Conservation (phyloP, 306 rosid species). For the Benincasa hispida region DNA sequence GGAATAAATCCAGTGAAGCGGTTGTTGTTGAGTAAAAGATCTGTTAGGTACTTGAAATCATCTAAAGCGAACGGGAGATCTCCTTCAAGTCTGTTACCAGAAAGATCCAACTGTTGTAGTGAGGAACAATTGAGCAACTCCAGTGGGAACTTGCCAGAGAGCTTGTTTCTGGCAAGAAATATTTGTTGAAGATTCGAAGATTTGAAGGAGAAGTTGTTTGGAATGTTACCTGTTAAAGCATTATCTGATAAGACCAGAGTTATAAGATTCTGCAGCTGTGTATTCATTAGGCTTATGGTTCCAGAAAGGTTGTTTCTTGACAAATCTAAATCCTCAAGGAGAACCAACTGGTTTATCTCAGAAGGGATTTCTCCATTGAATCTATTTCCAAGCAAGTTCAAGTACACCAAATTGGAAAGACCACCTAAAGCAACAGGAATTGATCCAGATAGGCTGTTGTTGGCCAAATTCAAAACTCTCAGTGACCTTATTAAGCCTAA, state of each 20-base stretch:
- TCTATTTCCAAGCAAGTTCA: constrained; percentile 70
- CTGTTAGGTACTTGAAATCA: constrained; percentile 46
- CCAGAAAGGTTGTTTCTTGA: constrained; percentile 76
- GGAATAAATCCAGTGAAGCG: constrained; percentile 65
- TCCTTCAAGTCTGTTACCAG: constrained; percentile 63
- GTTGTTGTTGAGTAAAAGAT: constrained; percentile 77
- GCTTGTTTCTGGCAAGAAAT: constrained; percentile 57
- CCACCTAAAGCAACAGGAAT: constrained; percentile 47
- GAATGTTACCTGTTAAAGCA: constrained; percentile 57
- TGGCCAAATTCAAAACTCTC: constrained; percentile 61
- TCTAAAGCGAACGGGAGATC: constrained; percentile 50
- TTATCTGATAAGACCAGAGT: constrained; percentile 62
- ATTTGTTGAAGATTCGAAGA: constrained; percentile 45
- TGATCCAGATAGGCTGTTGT: constrained; percentile 67
- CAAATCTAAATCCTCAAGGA: constrained; percentile 60
- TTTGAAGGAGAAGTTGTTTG: constrained; percentile 50
- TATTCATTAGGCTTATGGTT: constrained; percentile 30
- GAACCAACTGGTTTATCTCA: constrained; percentile 48
- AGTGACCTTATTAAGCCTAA: constrained; percentile 48
- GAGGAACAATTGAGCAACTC: constrained; percentile 55
- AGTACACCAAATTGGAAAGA: constrained; percentile 53
- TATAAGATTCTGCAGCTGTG: constrained; percentile 33
- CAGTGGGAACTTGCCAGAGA: constrained; percentile 59
- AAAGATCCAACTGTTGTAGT: constrained; percentile 75
- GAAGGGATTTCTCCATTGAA: constrained; percentile 58